These are phyloP conservation scores for Candida rishiriensis DNA, from an alignment of 805 yeast species.

Conservation along the genomic window DNA sequence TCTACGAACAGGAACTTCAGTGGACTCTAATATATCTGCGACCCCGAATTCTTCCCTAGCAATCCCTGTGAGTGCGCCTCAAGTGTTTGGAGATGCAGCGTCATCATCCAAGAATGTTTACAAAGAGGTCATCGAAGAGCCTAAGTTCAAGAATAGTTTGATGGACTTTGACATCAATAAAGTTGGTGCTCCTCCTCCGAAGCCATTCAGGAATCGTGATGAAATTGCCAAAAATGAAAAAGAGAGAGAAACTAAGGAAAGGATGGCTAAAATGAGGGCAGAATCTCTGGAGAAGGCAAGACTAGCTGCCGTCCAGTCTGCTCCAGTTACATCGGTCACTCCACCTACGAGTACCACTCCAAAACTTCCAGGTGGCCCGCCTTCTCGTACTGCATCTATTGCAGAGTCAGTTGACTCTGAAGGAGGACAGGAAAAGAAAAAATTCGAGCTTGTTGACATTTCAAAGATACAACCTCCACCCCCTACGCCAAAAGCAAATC, in stretches of 20 bases:
- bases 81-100: slow-evolving; percentile 3
- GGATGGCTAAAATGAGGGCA: slow-evolving; percentile 25
- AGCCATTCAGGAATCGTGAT: slow-evolving; percentile 24
- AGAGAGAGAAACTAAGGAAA: slow-evolving; percentile 19
- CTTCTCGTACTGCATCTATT: slow-evolving; percentile 10
- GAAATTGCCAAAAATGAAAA: slow-evolving; percentile 21
- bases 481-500: slow-evolving; percentile 11
- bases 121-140: slow-evolving; percentile 21
- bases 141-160: slow-evolving; percentile 24
- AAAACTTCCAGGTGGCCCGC: slow-evolving; percentile 1
- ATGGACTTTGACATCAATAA: slow-evolving; percentile 34
- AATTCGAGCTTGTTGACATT: slow-evolving; percentile 22
- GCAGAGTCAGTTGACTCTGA: background rate
- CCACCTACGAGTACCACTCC: slow-evolving; percentile 2
- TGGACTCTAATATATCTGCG: too few relatives aligned
- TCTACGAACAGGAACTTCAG: too few relatives aligned
- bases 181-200: slow-evolving; percentile 47
- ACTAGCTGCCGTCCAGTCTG: slow-evolving; percentile 6
- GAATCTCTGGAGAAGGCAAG: slow-evolving; percentile 26
- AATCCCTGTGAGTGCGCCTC: slow-evolving; percentile 5
- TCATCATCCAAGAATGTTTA: too few relatives aligned
- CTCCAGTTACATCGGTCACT: slow-evolving; percentile 5
- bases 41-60: slow-evolving; percentile 4
- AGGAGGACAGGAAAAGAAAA: slow-evolving; percentile 11
- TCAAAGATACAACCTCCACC: slow-evolving; percentile 28